Evolutionary conservation across 129 eudicot species (phyloP), one percentile per base, ranked within the genome.

Genomic region (Tanacetum coccineum): DNA sequence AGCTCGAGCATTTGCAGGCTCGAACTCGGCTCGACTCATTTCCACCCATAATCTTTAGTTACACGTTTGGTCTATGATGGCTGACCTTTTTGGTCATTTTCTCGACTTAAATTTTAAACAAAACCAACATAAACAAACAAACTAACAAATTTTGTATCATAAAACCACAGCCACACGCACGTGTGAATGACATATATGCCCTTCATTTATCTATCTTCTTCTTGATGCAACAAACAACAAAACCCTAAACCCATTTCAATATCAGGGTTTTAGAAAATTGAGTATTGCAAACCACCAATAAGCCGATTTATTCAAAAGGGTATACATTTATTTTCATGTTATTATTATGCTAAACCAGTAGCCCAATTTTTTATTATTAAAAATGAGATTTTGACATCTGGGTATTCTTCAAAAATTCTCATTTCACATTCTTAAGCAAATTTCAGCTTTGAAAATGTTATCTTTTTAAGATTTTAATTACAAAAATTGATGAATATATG

Each of bases 201-300:
- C 73, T 59, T 46, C 13, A 28, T 58, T 10, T 73, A 30, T 57
- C 64, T 42, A 39, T 19, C 45, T 36, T 52, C 53, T 39, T 51
- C 70, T 10, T 18, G n/a, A 53, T 59, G 76, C 82, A 32, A 68
- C 90, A 36, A 80, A 55, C 20, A 71, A n/a, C n/a, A 11, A 75
- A 75, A 75, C 79, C 79, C 79, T 75, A 73, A 49, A 13, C 7
- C 69, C 64, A 75, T 20, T 58, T 30, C 68, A 39, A 6, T 21
- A 5, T 13, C 49, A 60, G 79, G 74, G 79, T 61, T 68, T 67
- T 68, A 68, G 49, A 68, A 6, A 36, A 51, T 17, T 49, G 36
- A 59, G 47, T 53, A 59, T 13, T 68, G 70, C 49, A 50, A 60
- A 21, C 70, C 64, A 44, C 64, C 79, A 18, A 45, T 73, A 26